Evolutionary conservation across 805 yeast species (phyloP), one percentile per base, ranked within the genome.

Genomic region (Pichia exigua): DNA sequence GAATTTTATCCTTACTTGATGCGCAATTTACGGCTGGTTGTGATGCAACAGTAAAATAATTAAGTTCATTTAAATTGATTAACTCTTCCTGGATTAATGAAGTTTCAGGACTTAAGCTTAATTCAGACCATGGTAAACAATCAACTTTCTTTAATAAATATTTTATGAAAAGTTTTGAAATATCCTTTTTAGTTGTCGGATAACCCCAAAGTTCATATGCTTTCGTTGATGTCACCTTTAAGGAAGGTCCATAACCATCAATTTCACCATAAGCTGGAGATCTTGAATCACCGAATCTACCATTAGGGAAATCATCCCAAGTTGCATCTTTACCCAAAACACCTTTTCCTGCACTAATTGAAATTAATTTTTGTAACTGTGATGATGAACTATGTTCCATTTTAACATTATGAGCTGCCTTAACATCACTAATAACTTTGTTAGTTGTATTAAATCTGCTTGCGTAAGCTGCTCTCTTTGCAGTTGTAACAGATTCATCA

Each of bases 231-330:
- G 84, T 77, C 5, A 88, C 82, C 62, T 91, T 91, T 61, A 94
- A 77, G 2, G 86, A 80, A 0, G 97, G 96, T 2, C 98, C 98
- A 66, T 92, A 94, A 30, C 98, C 98, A 66, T 91, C 97, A 60
- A 92, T 88, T 70, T 92, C 97, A 73, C 98, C 99, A 68, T 87
- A 92, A 1, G 98, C 98, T 20, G 97, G 97, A 35, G 96, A 88
- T 61, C 94, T 76, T 0, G 96, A 87, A 69, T 90, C 96, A 71
- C 97, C 95, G 67, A 88, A 89, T 71, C 98, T 78, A 64, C 97
- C 96, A 68, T 91, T 89, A 27, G 97, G 94, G 68, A 88, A 91
- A 63, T 91, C 98, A 72, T 91, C 98, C 98, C 98, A 91, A 1
- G 91, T 87, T 4, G 95, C 96, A 65, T 87, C 94, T 61, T 87